phyloP scores from a whole-genome alignment of 2,329 filamentous ascomycete species.

The Tolypocladium cylindrosporum region DNA sequence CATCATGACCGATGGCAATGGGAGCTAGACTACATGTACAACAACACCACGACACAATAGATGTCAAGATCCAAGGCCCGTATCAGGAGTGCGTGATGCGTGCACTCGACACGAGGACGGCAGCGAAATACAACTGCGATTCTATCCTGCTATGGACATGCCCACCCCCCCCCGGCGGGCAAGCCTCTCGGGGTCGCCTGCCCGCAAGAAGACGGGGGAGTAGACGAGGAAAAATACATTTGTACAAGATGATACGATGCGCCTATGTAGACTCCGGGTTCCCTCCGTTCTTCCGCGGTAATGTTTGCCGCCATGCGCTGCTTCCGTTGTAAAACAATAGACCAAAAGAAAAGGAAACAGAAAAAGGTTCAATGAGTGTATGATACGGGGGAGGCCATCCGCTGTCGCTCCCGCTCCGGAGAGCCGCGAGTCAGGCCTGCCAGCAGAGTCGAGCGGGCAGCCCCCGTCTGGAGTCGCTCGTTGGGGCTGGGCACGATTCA shows the following conservation, averaged over 20 bases:
- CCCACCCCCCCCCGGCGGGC: background rate
- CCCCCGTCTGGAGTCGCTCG: background rate
- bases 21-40: background rate
- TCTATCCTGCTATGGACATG: conserved; percentile 14
- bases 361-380: background rate
- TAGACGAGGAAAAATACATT: conserved; percentile 2
- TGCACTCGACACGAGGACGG: background rate
- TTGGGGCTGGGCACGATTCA: background rate
- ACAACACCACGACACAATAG: background rate
- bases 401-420: background rate
- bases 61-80: background rate
- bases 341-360: background rate
- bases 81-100: background rate
- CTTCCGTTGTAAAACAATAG: conserved; percentile 1
- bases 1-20: too few relatives aligned
- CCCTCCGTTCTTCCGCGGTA: conserved; percentile 10
- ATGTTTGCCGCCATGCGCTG: conserved; percentile 8
- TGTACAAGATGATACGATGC: conserved; percentile 16
- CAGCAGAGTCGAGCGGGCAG: background rate
- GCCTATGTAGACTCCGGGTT: conserved; percentile 13
- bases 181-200: background rate
- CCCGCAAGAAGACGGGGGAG: background rate
- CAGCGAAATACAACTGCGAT: conserved; percentile 8
- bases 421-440: background rate
- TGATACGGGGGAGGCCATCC: background rate